Evolutionary conservation across 2,329 filamentous ascomycete genomes (phyloP).

Genomic region (Ceratocystis albifundus): DNA sequence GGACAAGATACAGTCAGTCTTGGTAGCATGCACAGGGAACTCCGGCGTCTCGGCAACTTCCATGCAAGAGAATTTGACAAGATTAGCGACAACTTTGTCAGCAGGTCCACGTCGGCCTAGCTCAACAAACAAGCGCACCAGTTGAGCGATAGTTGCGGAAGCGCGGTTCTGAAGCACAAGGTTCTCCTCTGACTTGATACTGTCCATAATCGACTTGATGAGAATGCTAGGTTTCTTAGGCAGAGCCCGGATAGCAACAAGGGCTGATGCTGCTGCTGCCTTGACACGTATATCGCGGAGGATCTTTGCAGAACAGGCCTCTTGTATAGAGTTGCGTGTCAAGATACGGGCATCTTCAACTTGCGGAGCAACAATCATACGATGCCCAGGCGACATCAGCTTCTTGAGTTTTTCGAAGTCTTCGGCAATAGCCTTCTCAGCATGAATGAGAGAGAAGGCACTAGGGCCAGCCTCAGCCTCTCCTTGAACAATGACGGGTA

Average conservation of each 20-base stretch:
- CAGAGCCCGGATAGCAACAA: conserved; percentile 75
- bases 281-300: conserved; percentile 75
- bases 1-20: conserved; percentile 74
- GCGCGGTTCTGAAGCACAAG: conserved; percentile 77
- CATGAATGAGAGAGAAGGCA: conserved; percentile 78
- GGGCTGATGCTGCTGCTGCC: conserved; percentile 72
- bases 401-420: conserved; percentile 87
- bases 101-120: conserved; percentile 72
- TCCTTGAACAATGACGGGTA: conserved; percentile 88
- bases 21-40: conserved; percentile 69
- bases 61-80: conserved; percentile 95
- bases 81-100: conserved; percentile 88
- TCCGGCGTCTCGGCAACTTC: conserved; percentile 96
- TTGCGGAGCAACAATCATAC: conserved; percentile 69
- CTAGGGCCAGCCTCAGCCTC: conserved; percentile 83
- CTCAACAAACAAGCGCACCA: conserved; percentile 77
- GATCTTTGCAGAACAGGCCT: conserved; percentile 67
- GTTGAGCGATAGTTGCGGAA: conserved; percentile 66
- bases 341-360: conserved; percentile 65
- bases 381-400: conserved; percentile 74
- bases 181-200: conserved; percentile 90
- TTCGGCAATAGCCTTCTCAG: conserved; percentile 72
- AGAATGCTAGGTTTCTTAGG: conserved; percentile 88
- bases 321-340: conserved; percentile 60
- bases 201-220: conserved; percentile 98